Evolutionary conservation across 2,329 filamentous ascomycete species (phyloP).

Genomic region (Boeremia lycopersici): DNA sequence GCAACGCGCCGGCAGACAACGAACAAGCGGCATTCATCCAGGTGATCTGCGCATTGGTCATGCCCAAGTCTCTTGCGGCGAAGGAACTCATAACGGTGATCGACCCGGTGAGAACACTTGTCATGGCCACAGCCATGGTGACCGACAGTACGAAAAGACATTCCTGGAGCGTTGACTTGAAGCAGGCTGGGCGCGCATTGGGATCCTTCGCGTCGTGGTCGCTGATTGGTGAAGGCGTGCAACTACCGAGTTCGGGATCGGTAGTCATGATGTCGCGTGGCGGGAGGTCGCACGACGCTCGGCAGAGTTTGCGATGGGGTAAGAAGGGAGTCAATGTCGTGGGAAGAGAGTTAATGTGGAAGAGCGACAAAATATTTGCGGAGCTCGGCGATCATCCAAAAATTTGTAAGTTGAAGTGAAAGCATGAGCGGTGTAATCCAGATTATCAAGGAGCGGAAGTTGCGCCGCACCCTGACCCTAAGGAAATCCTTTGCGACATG

Average conservation of each 20-base stretch:
- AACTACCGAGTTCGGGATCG: conserved; percentile 23
- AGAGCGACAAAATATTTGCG: too few species aligned
- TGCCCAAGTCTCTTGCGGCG: conserved; percentile 64
- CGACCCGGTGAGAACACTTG: conserved; percentile 63
- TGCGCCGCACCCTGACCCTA: conserved; percentile 2
- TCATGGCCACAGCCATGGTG: conserved; percentile 70
- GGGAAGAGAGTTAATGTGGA: too few species aligned
- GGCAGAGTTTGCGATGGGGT: not conserved
- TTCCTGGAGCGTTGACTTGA: conserved; percentile 67
- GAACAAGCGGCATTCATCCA: conserved; percentile 70
- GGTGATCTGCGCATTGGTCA: conserved; percentile 69
- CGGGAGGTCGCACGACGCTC: not conserved
- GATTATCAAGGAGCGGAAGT: conserved; percentile 10
- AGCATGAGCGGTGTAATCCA: not conserved
- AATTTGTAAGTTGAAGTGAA: not conserved
- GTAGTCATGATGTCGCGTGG: conserved; percentile 15
- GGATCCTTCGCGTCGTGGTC: conserved; percentile 35
- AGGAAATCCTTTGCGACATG: not conserved
- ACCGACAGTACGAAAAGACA: conserved; percentile 69
- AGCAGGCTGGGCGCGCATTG: conserved; percentile 60
- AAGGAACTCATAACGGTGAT: conserved; percentile 67
- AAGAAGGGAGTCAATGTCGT: not conserved
- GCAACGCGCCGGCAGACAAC: conserved; percentile 67
- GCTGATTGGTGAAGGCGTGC: conserved; percentile 26
- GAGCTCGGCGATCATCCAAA: not conserved